Percentiles rank a stretch among this genome's conserved stretches.
Conservation (phyloP, 306 rosid genomes). For the Potentilla sterilis region DNA sequence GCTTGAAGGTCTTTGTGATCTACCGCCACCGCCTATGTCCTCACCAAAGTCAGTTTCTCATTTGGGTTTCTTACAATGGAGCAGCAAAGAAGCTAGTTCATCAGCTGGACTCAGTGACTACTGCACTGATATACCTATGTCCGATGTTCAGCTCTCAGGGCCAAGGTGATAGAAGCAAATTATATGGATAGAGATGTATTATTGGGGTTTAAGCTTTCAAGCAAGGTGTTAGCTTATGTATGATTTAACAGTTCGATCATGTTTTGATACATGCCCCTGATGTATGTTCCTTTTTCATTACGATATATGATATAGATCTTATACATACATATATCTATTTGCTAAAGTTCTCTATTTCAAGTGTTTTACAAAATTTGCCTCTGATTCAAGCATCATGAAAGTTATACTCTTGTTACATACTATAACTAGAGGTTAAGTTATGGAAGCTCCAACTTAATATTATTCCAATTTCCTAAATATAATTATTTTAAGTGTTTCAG, state of each 20-base stretch:
- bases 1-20: constrained; percentile 31
- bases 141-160: constrained; percentile 35
- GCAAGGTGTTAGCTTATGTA: constrained; percentile 3
- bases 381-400: background rate
- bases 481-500: no score
- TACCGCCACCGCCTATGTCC: constrained; percentile 15
- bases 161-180: constrained; percentile 22
- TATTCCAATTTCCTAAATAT: background rate
- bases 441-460: background rate
- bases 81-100: constrained; percentile 22
- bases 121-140: constrained; percentile 24
- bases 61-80: constrained; percentile 27
- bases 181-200: background rate
- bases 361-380: background rate
- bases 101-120: constrained; percentile 12
- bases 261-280: background rate
- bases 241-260: background rate
- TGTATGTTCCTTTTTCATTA: background rate
- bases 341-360: background rate
- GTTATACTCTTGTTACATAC: background rate
- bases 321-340: background rate
- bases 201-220: background rate
- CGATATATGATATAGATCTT: background rate
- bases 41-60: constrained; percentile 15
- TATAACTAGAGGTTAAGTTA: background rate